Evolutionary conservation across 768 basidiomycete species (phyloP), one percentile per base, ranked within the genome.

Genomic region (Hygrocybe coccinea): DNA sequence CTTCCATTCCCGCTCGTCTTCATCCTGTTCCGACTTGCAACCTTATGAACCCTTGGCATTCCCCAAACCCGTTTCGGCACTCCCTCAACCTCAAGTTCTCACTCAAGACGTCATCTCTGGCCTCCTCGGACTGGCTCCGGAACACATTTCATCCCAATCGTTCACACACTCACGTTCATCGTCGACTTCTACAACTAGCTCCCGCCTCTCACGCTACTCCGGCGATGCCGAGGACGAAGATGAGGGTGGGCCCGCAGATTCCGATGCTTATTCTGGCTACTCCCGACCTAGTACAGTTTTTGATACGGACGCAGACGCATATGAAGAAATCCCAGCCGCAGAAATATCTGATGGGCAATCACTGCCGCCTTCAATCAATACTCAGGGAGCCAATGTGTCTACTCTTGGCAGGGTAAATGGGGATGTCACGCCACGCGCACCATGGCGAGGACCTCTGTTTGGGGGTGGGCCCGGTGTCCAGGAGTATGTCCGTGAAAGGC

Each of bases 61-160:
- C n/a, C 7, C 35, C 7, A 48, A 38, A 15, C 33, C 24, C 3
- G 5, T n/a, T 11, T 12, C 41, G 50, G 73, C 74, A 1, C 75
- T 73, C 2, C 62, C 78, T 10, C 71, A 75, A 5, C 86, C 86
- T 0, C 86, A 88, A 64, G 77, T 89, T 17, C 78, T 90, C 44
- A 84, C 81, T 50, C 83, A 86, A 64, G 81, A 87, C 53, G 87
- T 89, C 37, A 81, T 88, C 36, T 80, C 80, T 2, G 74, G 79
- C 2, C 76, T 90, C 8, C 74, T 88, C 2, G 86, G 87, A 3
- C 71, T 85, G 15, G 37, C 21, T 49, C 50, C 55, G 9, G 34
- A 21, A 6, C 38, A 69, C 7, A 69, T 73, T 34, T 65, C 71
- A 48, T 72, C 71, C 15, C 68, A 68, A 12, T 41, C 59, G 10